Conservation (phyloP, 2,329 filamentous ascomycete genomes). For the Immersiporthe knoxdaviesiana region DNA sequence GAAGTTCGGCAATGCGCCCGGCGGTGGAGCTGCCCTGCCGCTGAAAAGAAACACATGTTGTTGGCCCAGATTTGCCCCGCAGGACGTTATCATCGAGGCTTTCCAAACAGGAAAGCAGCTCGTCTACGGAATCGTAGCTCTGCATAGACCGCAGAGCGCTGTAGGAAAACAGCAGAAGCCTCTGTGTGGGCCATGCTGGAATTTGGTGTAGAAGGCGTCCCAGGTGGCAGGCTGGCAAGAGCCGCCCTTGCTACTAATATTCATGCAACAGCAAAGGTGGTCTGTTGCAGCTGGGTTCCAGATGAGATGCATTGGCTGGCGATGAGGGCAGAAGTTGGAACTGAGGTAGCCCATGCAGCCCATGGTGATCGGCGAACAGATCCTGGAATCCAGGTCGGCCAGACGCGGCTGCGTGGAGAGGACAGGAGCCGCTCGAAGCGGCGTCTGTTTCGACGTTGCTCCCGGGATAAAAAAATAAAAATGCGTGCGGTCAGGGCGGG, state of each 20-base stretch:
- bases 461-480: background rate
- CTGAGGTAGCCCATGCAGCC: background rate
- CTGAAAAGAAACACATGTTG: background rate
- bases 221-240: background rate
- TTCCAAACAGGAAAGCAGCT: background rate
- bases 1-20: background rate
- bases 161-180: background rate
- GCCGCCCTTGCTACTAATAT: background rate
- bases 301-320: background rate
- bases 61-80: background rate
- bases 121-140: background rate
- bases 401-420: background rate
- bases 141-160: background rate
- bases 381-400: background rate
- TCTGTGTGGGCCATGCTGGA: background rate
- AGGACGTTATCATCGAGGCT: background rate
- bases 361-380: background rate
- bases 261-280: background rate
- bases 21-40: background rate
- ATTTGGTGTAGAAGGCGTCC: background rate
- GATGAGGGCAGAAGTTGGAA: background rate
- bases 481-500: slow-evolving; percentile 4
- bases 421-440: slow-evolving; percentile 7
- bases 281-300: background rate
- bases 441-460: background rate